Evolutionary conservation across 371 early-diverging fungal genomes (phyloP).

Genomic region (Mortierella polycephala): DNA sequence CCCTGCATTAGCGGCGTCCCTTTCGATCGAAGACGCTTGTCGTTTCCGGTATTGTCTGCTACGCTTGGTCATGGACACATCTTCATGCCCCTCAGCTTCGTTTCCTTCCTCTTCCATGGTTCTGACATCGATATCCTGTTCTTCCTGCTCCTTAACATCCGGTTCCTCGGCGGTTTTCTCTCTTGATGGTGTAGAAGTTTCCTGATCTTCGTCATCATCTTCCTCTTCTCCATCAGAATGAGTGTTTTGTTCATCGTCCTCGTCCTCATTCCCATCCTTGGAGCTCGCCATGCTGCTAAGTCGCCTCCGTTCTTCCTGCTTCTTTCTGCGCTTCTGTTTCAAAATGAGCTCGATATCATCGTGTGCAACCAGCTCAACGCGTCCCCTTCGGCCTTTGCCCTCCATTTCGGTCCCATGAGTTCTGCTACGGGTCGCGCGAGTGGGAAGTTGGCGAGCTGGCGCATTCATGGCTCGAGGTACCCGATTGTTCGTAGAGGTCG

Average conservation of each 20-base stretch:
- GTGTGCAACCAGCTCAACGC: constrained; percentile 21
- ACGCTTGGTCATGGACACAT: constrained; percentile 1
- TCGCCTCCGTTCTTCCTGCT: constrained; percentile 24
- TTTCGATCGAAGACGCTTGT: constrained; percentile 4
- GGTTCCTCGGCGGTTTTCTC: too few species aligned
- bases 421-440: constrained; percentile 41
- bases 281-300: constrained; percentile 27
- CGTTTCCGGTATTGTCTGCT: constrained; percentile 1
- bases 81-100: constrained; percentile 11
- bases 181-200: too few species aligned
- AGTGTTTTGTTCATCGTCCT: constrained; percentile 1
- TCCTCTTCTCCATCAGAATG: constrained; percentile 7
- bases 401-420: constrained; percentile 10
- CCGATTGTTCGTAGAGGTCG: background rate
- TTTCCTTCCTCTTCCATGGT: background rate
- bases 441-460: constrained; percentile 1
- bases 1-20: background rate
- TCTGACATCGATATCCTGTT: background rate
- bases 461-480: background rate
- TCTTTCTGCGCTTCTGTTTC: constrained; percentile 37
- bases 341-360: constrained; percentile 42
- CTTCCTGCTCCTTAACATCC: background rate
- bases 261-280: constrained; percentile 20
- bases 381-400: background rate
- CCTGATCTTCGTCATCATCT: constrained; percentile 5